phyloP scores from a whole-genome alignment of 352 stramenopile species.

The Phytophthora rubi region DNA sequence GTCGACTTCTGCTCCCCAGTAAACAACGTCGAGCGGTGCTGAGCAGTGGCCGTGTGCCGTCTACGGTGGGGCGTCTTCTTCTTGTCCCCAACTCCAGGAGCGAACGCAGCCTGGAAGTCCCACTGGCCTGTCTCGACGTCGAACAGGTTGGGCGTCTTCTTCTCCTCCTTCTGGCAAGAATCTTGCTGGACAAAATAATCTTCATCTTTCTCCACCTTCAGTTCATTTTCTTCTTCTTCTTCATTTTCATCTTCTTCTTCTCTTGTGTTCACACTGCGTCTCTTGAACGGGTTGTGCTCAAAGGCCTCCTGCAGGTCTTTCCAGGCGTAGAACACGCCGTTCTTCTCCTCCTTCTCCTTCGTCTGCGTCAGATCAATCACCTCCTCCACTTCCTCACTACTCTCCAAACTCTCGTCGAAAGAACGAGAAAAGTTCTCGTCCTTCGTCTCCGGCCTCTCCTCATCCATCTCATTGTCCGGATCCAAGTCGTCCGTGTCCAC shows the following conservation, averaged over 20 bases:
- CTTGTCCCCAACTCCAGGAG: slow-evolving; percentile 19
- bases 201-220: background rate
- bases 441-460: slow-evolving; percentile 11
- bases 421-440: slow-evolving; percentile 1
- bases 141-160: slow-evolving; percentile 12
- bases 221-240: background rate
- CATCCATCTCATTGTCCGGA: slow-evolving; percentile 23
- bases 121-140: slow-evolving; percentile 18
- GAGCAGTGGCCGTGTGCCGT: background rate
- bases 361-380: background rate
- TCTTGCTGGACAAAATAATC: background rate
- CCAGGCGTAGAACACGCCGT: slow-evolving; percentile 27
- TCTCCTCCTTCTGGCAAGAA: background rate
- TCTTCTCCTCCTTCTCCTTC: background rate
- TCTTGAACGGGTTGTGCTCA: slow-evolving; percentile 30
- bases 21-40: slow-evolving; percentile 6
- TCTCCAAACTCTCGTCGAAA: background rate
- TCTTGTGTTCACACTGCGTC: slow-evolving; percentile 16
- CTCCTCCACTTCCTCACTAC: background rate
- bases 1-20: slow-evolving; percentile 4
- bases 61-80: slow-evolving; percentile 7
- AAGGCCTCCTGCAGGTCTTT: slow-evolving; percentile 35
- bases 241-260: background rate
- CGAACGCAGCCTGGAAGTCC: slow-evolving; percentile 18
- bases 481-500: slow-evolving; percentile 37